Conservation (phyloP, 495 filamentous ascomycete genomes). For the Trichoderma asperelloides region DNA sequence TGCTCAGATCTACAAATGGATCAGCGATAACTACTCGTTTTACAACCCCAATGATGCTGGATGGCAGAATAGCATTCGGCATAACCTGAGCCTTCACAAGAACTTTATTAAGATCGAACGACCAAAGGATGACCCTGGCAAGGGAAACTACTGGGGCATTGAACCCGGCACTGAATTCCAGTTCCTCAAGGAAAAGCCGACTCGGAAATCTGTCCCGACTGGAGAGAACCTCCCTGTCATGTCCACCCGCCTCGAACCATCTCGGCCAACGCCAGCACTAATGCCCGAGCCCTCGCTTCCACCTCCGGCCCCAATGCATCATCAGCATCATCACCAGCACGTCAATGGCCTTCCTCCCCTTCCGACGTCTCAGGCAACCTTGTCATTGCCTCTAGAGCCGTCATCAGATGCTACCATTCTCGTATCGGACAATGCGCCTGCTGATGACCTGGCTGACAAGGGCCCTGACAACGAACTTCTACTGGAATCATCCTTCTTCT, state of each 20-base stretch:
- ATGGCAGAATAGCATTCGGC: slow-evolving; percentile 98
- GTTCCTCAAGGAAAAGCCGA: slow-evolving; percentile 78
- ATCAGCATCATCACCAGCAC: slow-evolving; percentile 9
- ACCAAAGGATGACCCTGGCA: slow-evolving; percentile 94
- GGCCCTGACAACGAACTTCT: slow-evolving; percentile 40
- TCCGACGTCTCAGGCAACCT: slow-evolving; percentile 22
- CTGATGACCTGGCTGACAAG: slow-evolving; percentile 53
- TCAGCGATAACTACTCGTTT: slow-evolving; percentile 83
- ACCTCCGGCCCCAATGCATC: slow-evolving; percentile 18
- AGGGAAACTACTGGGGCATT: slow-evolving; percentile 98
- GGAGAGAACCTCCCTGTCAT: slow-evolving; percentile 40
- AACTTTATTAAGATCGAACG: slow-evolving; percentile 94
- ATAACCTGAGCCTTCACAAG: slow-evolving; percentile 96
- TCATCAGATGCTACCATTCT: slow-evolving; percentile 96
- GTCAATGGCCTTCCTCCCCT: slow-evolving; percentile 24
- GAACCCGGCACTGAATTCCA: slow-evolving; percentile 77
- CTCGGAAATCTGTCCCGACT: slow-evolving; percentile 35
- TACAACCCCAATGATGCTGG: slow-evolving; percentile 77
- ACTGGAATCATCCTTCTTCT: slow-evolving; percentile 46
- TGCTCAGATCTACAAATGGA: slow-evolving; percentile 99
- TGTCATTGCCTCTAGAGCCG: slow-evolving; percentile 42
- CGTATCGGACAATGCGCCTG: slow-evolving; percentile 61
- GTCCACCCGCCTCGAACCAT: slow-evolving; percentile 35
- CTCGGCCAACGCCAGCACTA: slow-evolving; percentile 10
- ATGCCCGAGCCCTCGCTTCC: slow-evolving; percentile 17